Conservation (phyloP, 257 asterid species). For the Solanum chaucha region DNA sequence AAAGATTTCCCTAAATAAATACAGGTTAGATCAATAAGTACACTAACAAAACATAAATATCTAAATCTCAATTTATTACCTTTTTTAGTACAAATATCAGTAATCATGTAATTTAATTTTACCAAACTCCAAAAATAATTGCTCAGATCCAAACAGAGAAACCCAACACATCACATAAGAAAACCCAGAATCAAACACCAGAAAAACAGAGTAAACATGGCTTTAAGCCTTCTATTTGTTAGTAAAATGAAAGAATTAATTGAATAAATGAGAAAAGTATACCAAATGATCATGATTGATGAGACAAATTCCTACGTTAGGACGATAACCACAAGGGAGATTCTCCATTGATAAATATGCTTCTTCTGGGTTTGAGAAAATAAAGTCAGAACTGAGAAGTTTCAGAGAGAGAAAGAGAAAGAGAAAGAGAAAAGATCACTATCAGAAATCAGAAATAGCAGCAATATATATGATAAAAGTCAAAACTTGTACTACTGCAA, state of each 20-base stretch:
- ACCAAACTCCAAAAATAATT: background rate
- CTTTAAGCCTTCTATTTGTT: background rate
- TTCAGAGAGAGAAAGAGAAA: background rate
- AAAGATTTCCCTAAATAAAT: background rate
- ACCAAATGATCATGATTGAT: slow-evolving; percentile 72
- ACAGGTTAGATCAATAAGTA: background rate
- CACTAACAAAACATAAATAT: background rate
- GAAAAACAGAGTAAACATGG: background rate
- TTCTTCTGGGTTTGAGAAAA: background rate
- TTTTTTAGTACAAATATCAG: background rate
- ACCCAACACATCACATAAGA: background rate
- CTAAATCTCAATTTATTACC: background rate
- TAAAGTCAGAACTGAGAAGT: slow-evolving; percentile 1
- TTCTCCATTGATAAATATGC: slow-evolving; percentile 52
- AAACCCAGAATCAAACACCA: background rate
- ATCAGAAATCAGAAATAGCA: background rate
- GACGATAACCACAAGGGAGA: slow-evolving; percentile 97
- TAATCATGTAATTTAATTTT: background rate
- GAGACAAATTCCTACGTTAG: slow-evolving; percentile 94
- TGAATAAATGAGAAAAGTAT: background rate
- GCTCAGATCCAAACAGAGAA: background rate
- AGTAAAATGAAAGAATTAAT: background rate
- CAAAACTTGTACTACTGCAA: background rate
- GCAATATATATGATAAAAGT: background rate
- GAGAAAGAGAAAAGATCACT: background rate